Evolutionary conservation across 2,329 filamentous ascomycete species (phyloP), one percentile per base, ranked within the genome.

Genomic region (Hyphodiscus sp.): DNA sequence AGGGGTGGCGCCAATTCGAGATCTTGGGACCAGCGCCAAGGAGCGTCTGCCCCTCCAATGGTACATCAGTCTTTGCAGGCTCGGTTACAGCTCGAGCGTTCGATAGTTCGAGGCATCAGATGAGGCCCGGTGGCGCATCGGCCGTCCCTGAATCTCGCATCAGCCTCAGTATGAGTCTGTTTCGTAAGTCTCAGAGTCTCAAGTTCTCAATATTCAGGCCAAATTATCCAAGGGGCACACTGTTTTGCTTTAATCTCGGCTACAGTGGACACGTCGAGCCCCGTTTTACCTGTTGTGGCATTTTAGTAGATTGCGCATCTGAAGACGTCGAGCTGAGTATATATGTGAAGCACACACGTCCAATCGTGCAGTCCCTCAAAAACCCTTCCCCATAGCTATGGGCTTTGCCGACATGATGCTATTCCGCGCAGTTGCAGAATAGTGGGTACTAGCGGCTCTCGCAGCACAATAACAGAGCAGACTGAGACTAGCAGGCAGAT

Each of bases 401-500:
- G 56, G 71, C 33, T 63, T 65, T 59, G 44, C 58, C 15, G 58
- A 62, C 54, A 63, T 54, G 1, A 50, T 63, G 18, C 59, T 57
- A 43, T 57, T 61, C 42, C 61, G n/a, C n/a, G n/a, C n/a, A n/a
- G n/a, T n/a, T n/a, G n/a, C n/a, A n/a, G n/a, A n/a, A n/a, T n/a
- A n/a, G n/a, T n/a, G n/a, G n/a, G 59, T 20, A 51, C 54, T 29
- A 54, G 55, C 26, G 20, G 41, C 20, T 44, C 50, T 15, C 30
- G 67, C 71, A 46, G 65, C 70, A 51, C 69, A 79, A 62, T 61
- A 72, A 64, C 73, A 81, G 1, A 72, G 47, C 50, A 68, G 56
- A n/a, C 78, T 78, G 51, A 80, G 67, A 42, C 71, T 73, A 16
- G 69, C 66, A 52, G 65, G 73, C 29, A 77, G 59, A 60, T 80